Percentiles rank a stretch among this genome's conserved stretches.
These are phyloP conservation scores for Aspergillus ochraceus DNA, from an alignment of 2,329 filamentous ascomycete genomes.

Conservation along the genomic window DNA sequence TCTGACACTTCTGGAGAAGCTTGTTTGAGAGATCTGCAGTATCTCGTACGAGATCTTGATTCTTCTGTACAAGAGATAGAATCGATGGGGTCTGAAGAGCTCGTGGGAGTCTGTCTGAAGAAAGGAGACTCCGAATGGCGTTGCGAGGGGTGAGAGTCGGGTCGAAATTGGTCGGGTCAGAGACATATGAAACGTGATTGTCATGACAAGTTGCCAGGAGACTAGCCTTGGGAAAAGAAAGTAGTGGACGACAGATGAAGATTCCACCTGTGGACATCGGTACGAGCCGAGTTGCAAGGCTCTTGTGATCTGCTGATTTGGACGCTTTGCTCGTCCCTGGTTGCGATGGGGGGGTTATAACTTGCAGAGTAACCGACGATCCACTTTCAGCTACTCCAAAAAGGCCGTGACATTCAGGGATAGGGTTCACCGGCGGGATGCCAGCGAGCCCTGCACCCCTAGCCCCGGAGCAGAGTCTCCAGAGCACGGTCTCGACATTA, in stretches of 20 bases:
- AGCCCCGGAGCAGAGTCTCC: slow-evolving; percentile 70
- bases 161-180: slow-evolving; percentile 81
- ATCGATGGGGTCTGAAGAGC: slow-evolving; percentile 69
- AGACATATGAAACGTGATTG: slow-evolving; percentile 72
- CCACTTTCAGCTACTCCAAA: slow-evolving; percentile 71
- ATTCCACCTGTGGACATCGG: slow-evolving; percentile 36
- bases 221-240: slow-evolving; percentile 63
- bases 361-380: slow-evolving; percentile 35
- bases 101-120: slow-evolving; percentile 61
- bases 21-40: slow-evolving; percentile 56
- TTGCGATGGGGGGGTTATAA: neutral
- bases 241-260: slow-evolving; percentile 38
- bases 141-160: slow-evolving; percentile 77
- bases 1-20: slow-evolving; percentile 46
- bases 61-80: slow-evolving; percentile 58
- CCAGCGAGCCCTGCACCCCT: slow-evolving; percentile 69
- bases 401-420: slow-evolving; percentile 82
- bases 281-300: neutral
- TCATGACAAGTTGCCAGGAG: slow-evolving; percentile 66
- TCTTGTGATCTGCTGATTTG: neutral
- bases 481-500: slow-evolving; percentile 83
- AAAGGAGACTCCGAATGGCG: slow-evolving; percentile 68
- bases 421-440: slow-evolving; percentile 63
- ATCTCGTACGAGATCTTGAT: slow-evolving; percentile 44
- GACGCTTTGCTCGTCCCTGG: neutral